Percentiles rank a stretch among this genome's conserved stretches.
These are phyloP conservation scores for Quercus lobata DNA, from an alignment of 331 rosid species.

Conservation along the genomic window DNA sequence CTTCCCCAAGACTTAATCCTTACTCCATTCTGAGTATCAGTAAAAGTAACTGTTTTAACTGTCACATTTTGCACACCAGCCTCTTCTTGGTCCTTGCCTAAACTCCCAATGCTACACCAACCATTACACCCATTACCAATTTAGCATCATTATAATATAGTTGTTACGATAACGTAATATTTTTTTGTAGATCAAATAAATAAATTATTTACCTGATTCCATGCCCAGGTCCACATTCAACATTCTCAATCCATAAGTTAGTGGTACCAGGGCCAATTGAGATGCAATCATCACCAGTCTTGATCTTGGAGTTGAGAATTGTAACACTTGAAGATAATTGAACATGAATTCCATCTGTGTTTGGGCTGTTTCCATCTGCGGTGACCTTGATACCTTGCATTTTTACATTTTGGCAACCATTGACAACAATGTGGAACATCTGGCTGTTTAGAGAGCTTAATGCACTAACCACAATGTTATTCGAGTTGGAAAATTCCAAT, in stretches of 20 bases:
- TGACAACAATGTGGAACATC: constrained; percentile 57
- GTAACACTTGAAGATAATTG: constrained; percentile 47
- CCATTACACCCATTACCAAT: background rate
- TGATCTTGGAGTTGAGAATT: constrained; percentile 43
- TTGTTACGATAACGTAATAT: background rate
- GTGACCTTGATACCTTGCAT: constrained; percentile 37
- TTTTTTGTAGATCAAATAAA: background rate
- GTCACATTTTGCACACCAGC: constrained; percentile 41
- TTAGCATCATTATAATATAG: background rate
- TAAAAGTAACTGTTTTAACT: constrained; percentile 28
- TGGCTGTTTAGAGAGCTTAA: constrained; percentile 55
- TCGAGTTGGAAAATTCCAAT: constrained; percentile 34
- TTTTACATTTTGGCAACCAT: constrained; percentile 46
- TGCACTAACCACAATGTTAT: constrained; percentile 37
- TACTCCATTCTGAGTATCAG: constrained; percentile 27
- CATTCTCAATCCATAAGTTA: constrained; percentile 52
- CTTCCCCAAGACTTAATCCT: constrained; percentile 43
- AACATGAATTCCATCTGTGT: constrained; percentile 67
- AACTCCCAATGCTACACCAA: constrained; percentile 42
- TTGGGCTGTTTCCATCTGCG: constrained; percentile 47
- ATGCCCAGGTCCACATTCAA: constrained; percentile 67
- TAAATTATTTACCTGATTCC: constrained; percentile 45
- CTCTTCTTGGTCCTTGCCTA: constrained; percentile 30
- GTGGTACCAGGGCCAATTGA: constrained; percentile 67
- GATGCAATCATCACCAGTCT: constrained; percentile 66